Percentiles rank a stretch among this genome's conserved stretches.
phyloP scores from a whole-genome alignment of 768 basidiomycete species.

The Mycena pura region DNA sequence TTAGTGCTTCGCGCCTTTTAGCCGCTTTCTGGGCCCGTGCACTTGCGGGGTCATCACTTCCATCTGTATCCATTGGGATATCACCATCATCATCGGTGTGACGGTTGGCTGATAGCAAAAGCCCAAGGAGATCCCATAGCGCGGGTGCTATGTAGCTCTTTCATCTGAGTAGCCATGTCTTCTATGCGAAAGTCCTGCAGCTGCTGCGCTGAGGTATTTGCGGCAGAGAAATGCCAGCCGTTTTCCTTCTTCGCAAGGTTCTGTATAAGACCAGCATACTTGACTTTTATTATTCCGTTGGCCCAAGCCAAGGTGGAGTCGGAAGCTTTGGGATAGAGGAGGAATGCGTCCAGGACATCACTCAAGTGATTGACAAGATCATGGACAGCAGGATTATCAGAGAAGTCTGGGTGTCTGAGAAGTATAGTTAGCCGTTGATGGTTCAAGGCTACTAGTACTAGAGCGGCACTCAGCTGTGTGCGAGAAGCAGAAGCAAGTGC shows the following conservation, averaged over 20 bases:
- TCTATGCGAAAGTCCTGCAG: constrained; percentile 17
- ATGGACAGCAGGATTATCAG: not conserved
- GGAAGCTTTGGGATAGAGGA: not conserved
- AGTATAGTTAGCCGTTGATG: not conserved
- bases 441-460: not conserved
- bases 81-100: not conserved
- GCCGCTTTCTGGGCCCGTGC: not conserved
- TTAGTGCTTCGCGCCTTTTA: not conserved
- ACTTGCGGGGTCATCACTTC: not conserved
- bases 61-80: not conserved
- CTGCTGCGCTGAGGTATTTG: constrained; percentile 11
- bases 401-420: not conserved
- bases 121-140: constrained; percentile 8
- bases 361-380: not conserved
- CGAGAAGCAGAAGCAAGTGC: not conserved
- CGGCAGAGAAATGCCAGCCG: constrained; percentile 4
- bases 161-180: constrained; percentile 8
- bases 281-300: not conserved
- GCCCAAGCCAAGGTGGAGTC: not conserved
- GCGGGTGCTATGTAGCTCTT: not conserved
- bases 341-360: not conserved
- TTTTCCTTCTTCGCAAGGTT: not conserved
- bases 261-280: not conserved
- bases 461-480: not conserved
- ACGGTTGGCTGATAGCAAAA: not conserved